Evolutionary conservation across 2,329 filamentous ascomycete species (phyloP), one percentile per base, ranked within the genome.

Genomic region (Penicillium sp.): DNA sequence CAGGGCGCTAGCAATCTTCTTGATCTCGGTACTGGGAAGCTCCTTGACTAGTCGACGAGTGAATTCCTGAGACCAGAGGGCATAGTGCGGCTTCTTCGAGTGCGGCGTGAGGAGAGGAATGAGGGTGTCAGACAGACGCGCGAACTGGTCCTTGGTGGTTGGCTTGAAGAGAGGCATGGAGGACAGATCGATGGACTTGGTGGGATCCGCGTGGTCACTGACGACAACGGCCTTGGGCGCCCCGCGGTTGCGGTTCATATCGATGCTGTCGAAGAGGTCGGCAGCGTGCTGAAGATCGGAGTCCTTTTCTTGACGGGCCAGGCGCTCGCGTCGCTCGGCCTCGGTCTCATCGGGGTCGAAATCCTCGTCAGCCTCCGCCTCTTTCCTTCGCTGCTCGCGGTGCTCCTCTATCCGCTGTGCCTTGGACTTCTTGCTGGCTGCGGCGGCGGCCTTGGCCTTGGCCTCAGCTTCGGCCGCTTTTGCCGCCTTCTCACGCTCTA

Each of bases 401-500:
- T 81, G 82, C 62, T 95, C 88, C 54, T 87, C 84, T 67, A 96
- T 83, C 58, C 91, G 86, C 72, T 94, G 79, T 25, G 82, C 70
- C 74, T 91, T 94, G 64, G 81, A 79, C 75, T 97, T 97, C 76
- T 96, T 94, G 60, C 83, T 87, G 37, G 88, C 88, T 29, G 86
- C 87, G 6, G 88, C 88, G 59, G 88, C 87, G 30, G 86, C 90
- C 0, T 90, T 88, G 18, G 87, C 89, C 70, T 94, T 94, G 43
- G 86, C 87, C 70, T 94, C 94, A 37, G 81, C 85, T 62, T 87
- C 90, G 4, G 78, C 84, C 35, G 83, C 88, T 73, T 91, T 93
- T 70, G 86, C 86, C 18, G 80, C 87, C 76, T 97, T 98, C 70
- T 96, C 90, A 59, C 89, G 86, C 75, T 98, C 93, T 57, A 83